These are phyloP conservation scores for Hypoxylon intermedium DNA, from an alignment of 495 filamentous ascomycete species.

Conservation along the genomic window DNA sequence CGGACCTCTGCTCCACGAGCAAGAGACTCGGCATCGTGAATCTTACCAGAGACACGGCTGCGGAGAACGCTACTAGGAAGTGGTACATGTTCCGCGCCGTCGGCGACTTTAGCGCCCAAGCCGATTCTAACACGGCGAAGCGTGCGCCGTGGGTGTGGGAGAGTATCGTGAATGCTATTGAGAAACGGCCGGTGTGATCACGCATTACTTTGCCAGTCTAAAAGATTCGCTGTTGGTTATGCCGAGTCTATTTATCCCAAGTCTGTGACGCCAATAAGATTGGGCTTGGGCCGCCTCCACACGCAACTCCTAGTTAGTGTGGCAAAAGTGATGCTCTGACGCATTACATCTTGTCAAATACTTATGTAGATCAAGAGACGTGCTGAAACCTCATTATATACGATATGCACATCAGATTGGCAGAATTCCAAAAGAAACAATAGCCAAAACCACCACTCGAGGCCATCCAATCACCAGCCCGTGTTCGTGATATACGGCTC, in stretches of 20 bases:
- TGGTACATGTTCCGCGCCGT: conserved; percentile 51
- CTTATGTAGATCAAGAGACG: no score
- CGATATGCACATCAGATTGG: no score
- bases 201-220: no score
- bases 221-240: no score
- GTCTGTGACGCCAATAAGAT: not conserved
- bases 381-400: no score
- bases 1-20: conserved; percentile 56
- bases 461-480: conserved; percentile 26
- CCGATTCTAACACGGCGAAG: conserved; percentile 8
- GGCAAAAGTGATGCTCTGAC: not conserved
- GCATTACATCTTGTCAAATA: no score
- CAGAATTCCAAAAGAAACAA: no score
- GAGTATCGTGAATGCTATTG: conserved; percentile 6
- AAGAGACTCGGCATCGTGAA: conserved; percentile 60
- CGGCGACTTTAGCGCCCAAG: conserved; percentile 43
- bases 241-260: not conserved
- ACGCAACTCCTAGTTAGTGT: not conserved
- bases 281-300: not conserved
- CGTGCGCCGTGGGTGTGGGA: conserved; percentile 34
- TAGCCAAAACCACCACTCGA: not conserved
- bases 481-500: conserved; percentile 38
- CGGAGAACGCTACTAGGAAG: conserved; percentile 33
- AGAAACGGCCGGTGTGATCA: not conserved
- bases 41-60: conserved; percentile 49